Evolutionary conservation across 345 rosid genomes (phyloP).

Genomic region (Aurinia saxatilis): DNA sequence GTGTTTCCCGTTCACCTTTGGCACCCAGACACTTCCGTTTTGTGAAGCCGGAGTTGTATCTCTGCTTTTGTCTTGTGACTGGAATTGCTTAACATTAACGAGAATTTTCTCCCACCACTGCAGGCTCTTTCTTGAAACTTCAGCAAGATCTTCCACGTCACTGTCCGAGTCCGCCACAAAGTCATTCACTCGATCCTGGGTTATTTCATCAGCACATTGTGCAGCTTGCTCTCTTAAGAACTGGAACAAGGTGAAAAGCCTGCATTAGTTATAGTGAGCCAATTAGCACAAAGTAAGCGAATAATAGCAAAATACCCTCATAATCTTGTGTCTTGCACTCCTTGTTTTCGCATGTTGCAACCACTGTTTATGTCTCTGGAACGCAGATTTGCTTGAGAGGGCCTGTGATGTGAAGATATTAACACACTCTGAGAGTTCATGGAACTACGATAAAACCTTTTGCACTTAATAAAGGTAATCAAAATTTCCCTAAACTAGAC

Average conservation of each 20-base stretch:
- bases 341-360: slow-evolving; percentile 90
- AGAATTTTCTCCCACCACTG: slow-evolving; percentile 70
- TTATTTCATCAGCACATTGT: slow-evolving; percentile 70
- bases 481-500: not conserved
- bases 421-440: not conserved
- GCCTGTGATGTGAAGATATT: slow-evolving; percentile 43
- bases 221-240: slow-evolving; percentile 94
- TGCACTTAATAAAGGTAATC: slow-evolving; percentile 1
- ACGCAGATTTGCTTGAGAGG: slow-evolving; percentile 88
- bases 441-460: not conserved
- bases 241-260: slow-evolving; percentile 36
- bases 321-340: slow-evolving; percentile 91
- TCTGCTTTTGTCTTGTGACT: slow-evolving; percentile 34
- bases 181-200: slow-evolving; percentile 60
- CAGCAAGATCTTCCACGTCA: slow-evolving; percentile 50
- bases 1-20: slow-evolving; percentile 84
- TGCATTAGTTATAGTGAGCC: not conserved
- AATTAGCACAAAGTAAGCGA: not conserved
- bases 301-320: slow-evolving; percentile 48
- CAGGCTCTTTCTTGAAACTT: slow-evolving; percentile 34
- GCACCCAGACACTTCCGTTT: slow-evolving; percentile 46
- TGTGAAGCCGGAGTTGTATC: slow-evolving; percentile 27
- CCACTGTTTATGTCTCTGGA: slow-evolving; percentile 86
- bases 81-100: slow-evolving; percentile 40
- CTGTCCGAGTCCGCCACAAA: slow-evolving; percentile 72